These are phyloP conservation scores for Lachnellula cervina DNA, from an alignment of 2,329 filamentous ascomycete genomes.

Conservation along the genomic window DNA sequence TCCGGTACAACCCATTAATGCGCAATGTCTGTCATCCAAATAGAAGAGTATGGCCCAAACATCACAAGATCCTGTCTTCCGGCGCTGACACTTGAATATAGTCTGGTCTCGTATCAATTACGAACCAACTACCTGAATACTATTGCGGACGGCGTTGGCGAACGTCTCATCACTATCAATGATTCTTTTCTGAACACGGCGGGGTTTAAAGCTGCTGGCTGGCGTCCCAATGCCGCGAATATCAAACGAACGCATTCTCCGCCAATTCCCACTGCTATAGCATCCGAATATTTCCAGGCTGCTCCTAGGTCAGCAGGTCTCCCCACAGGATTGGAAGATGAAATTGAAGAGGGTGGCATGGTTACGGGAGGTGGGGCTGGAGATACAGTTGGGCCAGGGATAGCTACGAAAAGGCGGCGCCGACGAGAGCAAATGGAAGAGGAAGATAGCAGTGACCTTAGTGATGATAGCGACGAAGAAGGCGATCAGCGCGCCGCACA, in stretches of 20 bases:
- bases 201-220: conserved; percentile 78
- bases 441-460: conserved; percentile 80
- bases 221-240: conserved; percentile 68
- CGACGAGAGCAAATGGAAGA: conserved; percentile 67
- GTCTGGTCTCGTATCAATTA: conserved; percentile 77
- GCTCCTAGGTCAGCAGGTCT: conserved; percentile 56
- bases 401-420: conserved; percentile 61
- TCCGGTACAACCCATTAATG: conserved; percentile 3
- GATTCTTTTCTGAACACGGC: conserved; percentile 73
- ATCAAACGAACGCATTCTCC: conserved; percentile 82
- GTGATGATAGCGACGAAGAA: conserved; percentile 79
- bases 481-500: conserved; percentile 69
- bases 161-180: conserved; percentile 77
- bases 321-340: conserved; percentile 57
- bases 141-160: conserved; percentile 78
- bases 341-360: conserved; percentile 61
- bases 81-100: conserved; percentile 33
- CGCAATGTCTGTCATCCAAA: conserved; percentile 34
- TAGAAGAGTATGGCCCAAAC: conserved; percentile 31
- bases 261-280: conserved; percentile 76
- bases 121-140: conserved; percentile 75
- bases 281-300: conserved; percentile 80
- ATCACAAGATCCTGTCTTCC: not conserved
- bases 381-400: conserved; percentile 63
- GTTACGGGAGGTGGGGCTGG: conserved; percentile 61